A percentile compares a stretch with the other conserved stretches of the same genome.
These are phyloP conservation scores for Cudoniella acicularis DNA, from an alignment of 495 filamentous ascomycete genomes.

Conservation along the genomic window DNA sequence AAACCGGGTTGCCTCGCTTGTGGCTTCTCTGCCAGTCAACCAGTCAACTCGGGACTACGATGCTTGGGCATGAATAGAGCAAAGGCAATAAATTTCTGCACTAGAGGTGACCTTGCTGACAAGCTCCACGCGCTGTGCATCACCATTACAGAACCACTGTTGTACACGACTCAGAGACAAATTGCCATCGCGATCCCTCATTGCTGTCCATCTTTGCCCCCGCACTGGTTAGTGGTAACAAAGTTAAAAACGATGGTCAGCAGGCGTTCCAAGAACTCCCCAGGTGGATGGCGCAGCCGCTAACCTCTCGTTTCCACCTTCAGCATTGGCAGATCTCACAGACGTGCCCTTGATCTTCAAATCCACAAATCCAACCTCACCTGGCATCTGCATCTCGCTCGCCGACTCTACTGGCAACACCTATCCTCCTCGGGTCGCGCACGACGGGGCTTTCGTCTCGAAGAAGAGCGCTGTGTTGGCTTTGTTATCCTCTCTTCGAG, in stretches of 20 bases:
- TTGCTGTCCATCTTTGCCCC: no score
- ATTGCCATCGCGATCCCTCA: not conserved
- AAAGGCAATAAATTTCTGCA: not conserved
- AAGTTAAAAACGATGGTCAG: not conserved
- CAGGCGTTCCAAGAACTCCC: not conserved
- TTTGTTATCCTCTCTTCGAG: not conserved
- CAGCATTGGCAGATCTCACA: not conserved
- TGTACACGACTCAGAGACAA: not conserved
- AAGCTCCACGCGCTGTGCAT: not conserved
- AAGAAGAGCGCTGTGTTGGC: not conserved
- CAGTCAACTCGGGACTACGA: not conserved
- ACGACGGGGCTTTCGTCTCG: slow-evolving; percentile 6
- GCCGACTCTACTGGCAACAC: slow-evolving; percentile 4
- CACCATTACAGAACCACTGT: not conserved
- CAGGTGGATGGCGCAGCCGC: not conserved
- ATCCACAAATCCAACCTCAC: no score
- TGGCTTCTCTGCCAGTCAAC: not conserved
- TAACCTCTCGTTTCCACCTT: not conserved
- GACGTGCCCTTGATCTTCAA: not conserved
- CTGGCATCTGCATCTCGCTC: not conserved
- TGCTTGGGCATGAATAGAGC: not conserved
- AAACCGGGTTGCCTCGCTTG: not conserved
- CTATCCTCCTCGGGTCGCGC: slow-evolving; percentile 3
- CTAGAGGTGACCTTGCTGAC: not conserved
- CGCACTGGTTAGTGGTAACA: not conserved